phyloP scores from a whole-genome alignment of 768 basidiomycete species.

The Calocybe gangraenosa region DNA sequence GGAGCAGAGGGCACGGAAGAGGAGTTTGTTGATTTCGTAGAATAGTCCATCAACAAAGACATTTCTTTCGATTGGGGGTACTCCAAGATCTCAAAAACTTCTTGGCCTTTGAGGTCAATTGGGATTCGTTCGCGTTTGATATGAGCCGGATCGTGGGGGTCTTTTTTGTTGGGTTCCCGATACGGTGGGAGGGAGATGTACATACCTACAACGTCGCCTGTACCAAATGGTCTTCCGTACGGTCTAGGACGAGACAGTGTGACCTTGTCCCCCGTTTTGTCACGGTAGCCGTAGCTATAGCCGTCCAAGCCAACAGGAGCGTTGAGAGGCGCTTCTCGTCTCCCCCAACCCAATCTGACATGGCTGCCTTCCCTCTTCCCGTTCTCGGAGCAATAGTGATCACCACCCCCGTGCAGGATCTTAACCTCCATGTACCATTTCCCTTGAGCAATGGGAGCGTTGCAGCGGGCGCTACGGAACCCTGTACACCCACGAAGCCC shows the following conservation, averaged over 20 bases:
- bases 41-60: conserved; percentile 79
- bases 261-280: conserved; percentile 91
- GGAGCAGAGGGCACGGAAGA: conserved; percentile 53
- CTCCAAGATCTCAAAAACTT: conserved; percentile 92
- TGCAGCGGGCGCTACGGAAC: conserved; percentile 86
- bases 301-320: conserved; percentile 91
- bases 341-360: conserved; percentile 87
- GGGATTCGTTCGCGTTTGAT: conserved; percentile 87
- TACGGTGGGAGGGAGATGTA: conserved; percentile 83
- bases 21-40: conserved; percentile 52
- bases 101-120: conserved; percentile 95
- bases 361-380: conserved; percentile 65
- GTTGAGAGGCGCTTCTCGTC: conserved; percentile 91
- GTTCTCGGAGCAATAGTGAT: conserved; percentile 38
- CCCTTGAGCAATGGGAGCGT: conserved; percentile 85
- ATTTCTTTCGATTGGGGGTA: conserved; percentile 91
- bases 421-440: conserved; percentile 93
- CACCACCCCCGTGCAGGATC: conserved; percentile 71
- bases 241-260: conserved; percentile 75
- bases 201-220: conserved; percentile 91
- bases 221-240: conserved; percentile 69
- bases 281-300: conserved; percentile 88
- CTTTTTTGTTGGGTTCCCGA: conserved; percentile 52
- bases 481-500: conserved; percentile 80
- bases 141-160: conserved; percentile 76